Percentiles rank a stretch among this genome's conserved stretches.
Conservation (phyloP, 2,329 filamentous ascomycete genomes). For the Exophiala dermatitidis region DNA sequence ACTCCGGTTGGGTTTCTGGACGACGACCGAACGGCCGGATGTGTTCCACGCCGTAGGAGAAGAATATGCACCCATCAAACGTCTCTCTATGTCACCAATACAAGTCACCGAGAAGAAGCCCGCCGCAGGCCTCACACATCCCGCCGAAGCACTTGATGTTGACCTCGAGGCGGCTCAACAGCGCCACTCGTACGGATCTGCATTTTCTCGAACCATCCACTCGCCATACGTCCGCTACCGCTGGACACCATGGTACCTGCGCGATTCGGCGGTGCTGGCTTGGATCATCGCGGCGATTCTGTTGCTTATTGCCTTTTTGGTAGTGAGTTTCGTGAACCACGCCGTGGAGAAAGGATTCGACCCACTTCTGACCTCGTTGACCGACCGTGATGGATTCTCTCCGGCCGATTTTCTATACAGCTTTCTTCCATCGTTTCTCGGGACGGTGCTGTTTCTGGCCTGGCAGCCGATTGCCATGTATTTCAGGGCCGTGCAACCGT, state of each 20-base stretch:
- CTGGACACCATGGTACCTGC: conserved; percentile 71
- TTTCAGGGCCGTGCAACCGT: conserved; percentile 53
- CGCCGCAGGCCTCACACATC: too few species aligned
- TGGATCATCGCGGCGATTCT: conserved; percentile 56
- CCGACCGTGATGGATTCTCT: conserved; percentile 63
- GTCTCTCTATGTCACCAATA: conserved; percentile 40
- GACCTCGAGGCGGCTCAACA: conserved; percentile 25
- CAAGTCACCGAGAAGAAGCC: conserved; percentile 11
- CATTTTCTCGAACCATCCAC: conserved; percentile 46
- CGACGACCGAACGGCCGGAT: conserved; percentile 56
- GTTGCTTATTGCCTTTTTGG: conserved; percentile 62
- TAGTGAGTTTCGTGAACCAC: conserved; percentile 69
- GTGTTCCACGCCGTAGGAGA: conserved; percentile 77
- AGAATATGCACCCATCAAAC: conserved; percentile 45
- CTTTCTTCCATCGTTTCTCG: conserved; percentile 54
- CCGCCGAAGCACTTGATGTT: too few species aligned
- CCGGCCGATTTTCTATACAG: conserved; percentile 80
- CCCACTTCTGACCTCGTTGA: conserved; percentile 57
- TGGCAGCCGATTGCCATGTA: conserved; percentile 56
- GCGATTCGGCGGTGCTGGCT: conserved; percentile 56
- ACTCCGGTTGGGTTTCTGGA: conserved; percentile 82
- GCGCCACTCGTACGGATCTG: conserved; percentile 35
- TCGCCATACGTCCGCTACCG: conserved; percentile 51
- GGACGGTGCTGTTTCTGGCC: conserved; percentile 51
- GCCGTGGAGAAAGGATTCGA: conserved; percentile 63